These are phyloP conservation scores for Solanum hybrid DNA, from an alignment of 305 asterid genomes.

Conservation along the genomic window DNA sequence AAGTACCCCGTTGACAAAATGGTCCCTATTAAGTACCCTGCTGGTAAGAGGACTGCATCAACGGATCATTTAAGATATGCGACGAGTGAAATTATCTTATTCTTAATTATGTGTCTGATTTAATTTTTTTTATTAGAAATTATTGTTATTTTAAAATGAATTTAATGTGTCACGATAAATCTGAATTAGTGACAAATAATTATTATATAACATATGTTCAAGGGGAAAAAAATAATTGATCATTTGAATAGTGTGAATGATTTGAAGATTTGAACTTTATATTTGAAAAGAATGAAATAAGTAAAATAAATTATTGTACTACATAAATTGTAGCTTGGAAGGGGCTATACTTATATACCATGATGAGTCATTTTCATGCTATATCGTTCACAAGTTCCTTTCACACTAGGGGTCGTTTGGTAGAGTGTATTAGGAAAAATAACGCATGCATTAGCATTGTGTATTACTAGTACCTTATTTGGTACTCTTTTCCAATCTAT, in stretches of 20 bases:
- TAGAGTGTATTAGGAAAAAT: no score
- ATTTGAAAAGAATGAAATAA: not conserved
- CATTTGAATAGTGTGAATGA: not conserved
- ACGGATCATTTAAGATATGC: not conserved
- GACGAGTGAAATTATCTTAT: rapidly evolving
- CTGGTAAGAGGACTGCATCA: not conserved
- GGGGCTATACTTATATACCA: not conserved
- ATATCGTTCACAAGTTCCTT: not conserved
- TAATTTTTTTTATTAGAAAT: rapidly evolving
- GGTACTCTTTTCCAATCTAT: no score
- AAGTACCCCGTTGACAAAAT: not conserved
- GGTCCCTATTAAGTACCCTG: not conserved
- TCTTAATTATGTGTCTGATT: no score
- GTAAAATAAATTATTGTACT: not conserved
- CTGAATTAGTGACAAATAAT: not conserved
- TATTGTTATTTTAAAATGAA: not conserved
- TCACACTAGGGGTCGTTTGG: not conserved
- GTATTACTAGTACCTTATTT: no score
- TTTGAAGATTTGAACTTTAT: not conserved
- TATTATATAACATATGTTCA: not conserved
- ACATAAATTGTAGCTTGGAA: not conserved
- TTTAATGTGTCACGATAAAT: not conserved
- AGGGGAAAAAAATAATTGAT: not conserved
- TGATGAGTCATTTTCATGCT: not conserved
- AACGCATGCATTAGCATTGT: no score